Evolutionary conservation across 495 filamentous ascomycete genomes (phyloP).

Genomic region (Aspergillus leporis): DNA sequence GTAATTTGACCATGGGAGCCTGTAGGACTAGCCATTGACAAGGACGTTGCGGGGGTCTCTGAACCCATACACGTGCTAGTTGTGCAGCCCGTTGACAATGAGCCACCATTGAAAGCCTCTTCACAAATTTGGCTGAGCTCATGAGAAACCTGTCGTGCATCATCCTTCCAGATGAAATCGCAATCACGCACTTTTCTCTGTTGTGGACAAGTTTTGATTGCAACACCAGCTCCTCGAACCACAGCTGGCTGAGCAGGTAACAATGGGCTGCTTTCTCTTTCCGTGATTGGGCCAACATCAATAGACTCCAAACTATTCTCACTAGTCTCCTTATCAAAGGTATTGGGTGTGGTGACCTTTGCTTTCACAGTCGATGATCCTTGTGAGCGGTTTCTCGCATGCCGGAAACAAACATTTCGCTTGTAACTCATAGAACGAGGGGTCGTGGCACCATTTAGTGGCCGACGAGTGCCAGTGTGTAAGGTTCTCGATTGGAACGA

Average conservation of each 20-base stretch:
- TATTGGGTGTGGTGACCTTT: constrained; percentile 15
- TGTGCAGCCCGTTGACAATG: constrained; percentile 51
- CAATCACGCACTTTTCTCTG: constrained; percentile 43
- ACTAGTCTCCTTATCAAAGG: constrained; percentile 28
- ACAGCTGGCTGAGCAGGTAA: constrained; percentile 44
- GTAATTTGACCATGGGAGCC: constrained; percentile 22
- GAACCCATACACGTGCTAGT: constrained; percentile 42
- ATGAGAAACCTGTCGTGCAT: constrained; percentile 64
- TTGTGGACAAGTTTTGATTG: constrained; percentile 27
- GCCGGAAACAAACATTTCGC: constrained; percentile 79
- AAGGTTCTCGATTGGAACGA: constrained; percentile 41
- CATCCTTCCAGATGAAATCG: constrained; percentile 57
- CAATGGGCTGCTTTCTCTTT: constrained; percentile 33
- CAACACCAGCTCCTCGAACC: constrained; percentile 33
- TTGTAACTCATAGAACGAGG: constrained; percentile 64
- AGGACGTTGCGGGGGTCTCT: constrained; percentile 55
- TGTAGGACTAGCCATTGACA: constrained; percentile 40
- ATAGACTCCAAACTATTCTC: constrained; percentile 31
- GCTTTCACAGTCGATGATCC: constrained; percentile 33
- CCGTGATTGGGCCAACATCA: constrained; percentile 20
- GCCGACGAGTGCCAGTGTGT: constrained; percentile 59
- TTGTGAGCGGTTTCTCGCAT: constrained; percentile 49
- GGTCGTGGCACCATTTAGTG: constrained; percentile 47
- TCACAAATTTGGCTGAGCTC: constrained; percentile 70
- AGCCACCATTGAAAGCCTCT: constrained; percentile 79